A percentile compares a stretch with the other conserved stretches of the same genome.
These are phyloP conservation scores for Metschnikowia kunwiensis DNA, from an alignment of 805 yeast species.

Conservation along the genomic window DNA sequence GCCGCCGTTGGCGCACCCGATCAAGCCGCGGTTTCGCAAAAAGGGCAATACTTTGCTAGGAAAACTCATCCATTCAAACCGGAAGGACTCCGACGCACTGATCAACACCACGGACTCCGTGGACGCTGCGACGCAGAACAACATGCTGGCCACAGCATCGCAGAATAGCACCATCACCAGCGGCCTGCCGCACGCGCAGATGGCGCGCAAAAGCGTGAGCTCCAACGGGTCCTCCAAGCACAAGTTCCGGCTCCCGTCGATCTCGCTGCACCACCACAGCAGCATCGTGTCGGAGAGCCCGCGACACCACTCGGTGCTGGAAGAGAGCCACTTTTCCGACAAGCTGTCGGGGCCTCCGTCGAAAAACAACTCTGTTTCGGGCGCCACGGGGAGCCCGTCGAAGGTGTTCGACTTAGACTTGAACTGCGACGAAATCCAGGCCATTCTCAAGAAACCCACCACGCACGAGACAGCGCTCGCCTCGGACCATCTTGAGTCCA, in stretches of 20 bases:
- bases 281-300: constrained; percentile 10
- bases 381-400: constrained; percentile 13
- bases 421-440: constrained; percentile 49
- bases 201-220: constrained; percentile 12
- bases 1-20: constrained; percentile 50
- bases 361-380: constrained; percentile 15
- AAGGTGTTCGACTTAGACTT: constrained; percentile 41
- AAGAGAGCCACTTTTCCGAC: constrained; percentile 14
- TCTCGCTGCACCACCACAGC: constrained; percentile 29
- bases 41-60: constrained; percentile 37
- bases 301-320: constrained; percentile 13
- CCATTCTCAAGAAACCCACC: constrained; percentile 39
- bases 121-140: constrained; percentile 1
- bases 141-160: constrained; percentile 1
- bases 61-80: constrained; percentile 35
- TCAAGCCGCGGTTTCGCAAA: constrained; percentile 45
- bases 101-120: constrained; percentile 6
- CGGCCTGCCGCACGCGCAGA: constrained; percentile 3
- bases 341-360: constrained; percentile 14
- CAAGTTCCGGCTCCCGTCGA: constrained; percentile 37
- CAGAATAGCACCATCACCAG: background rate
- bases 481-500: background rate
- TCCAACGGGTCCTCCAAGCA: constrained; percentile 25
- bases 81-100: constrained; percentile 30
- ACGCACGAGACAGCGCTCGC: background rate